Base-by-base conservation (phyloP, 2,329 filamentous ascomycete species). In the Fusarium pseudocircinatum region DNA sequence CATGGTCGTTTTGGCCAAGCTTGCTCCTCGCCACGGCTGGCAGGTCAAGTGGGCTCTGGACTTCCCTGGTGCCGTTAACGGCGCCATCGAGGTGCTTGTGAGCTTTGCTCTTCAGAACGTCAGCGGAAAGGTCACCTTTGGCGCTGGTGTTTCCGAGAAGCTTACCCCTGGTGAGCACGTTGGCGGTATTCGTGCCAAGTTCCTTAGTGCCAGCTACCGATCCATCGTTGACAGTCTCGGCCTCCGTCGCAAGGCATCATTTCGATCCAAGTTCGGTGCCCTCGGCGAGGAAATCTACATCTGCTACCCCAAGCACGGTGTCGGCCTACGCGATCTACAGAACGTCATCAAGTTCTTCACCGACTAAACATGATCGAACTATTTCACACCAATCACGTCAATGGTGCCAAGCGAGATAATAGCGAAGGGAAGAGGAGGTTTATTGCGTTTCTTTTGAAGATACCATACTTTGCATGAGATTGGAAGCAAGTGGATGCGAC, bases 11-110 rank as follows among this genome's bases (percentile, higher is more conserved):
- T 86, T 98, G 77, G 93, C 93, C 60, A 93, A 94, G 81, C 89
- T 98, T 34, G 90, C 93, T 7, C 94, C 94, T 4, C 86, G 89
- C 40, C 90, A 97, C 80, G 95, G 95, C 61, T 97, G 94, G 90
- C 95, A 98, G 85, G 92, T 97, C 80, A 98, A 98, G 85, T 97
- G 96, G 86, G 93, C 93, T n/a, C 90, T 98, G 61, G 94, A 98
- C 82, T 97, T 98, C 87, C 95, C 95, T 1, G 90, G 90, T 32
- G 90, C 95, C 2, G 93, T 95, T n/a, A 94, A 90, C 49, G 95
- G 95, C 52, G 92, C 93, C 39, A 97, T 97, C 72, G 95, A 98
- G 84, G 88, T 92, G 44, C 89, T 96, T 44, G 93, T 97, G 76
- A 90, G 93, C 42, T 88, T 92, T 79, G 90, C 92, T 2, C 87